These are phyloP conservation scores for Sclerotinia borealis DNA, from an alignment of 2,329 filamentous ascomycete species.

Conservation along the genomic window DNA sequence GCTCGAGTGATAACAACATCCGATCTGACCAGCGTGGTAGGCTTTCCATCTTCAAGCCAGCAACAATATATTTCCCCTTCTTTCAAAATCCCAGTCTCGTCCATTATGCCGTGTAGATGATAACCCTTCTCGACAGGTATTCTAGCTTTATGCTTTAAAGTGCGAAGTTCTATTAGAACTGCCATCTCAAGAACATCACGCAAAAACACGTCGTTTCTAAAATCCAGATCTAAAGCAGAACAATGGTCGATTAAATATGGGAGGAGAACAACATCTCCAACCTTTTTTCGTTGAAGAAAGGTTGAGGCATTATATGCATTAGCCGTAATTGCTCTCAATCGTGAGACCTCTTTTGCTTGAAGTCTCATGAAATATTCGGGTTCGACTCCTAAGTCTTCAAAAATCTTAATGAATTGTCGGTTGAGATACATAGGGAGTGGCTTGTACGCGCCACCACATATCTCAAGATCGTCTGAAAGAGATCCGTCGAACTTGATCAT, in stretches of 20 bases:
- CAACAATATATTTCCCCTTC: constrained; percentile 65
- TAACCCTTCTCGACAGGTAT: constrained; percentile 65
- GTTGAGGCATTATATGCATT: constrained; percentile 55
- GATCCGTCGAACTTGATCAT: constrained; percentile 72
- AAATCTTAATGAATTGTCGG: constrained; percentile 75
- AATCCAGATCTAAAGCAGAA: constrained; percentile 53
- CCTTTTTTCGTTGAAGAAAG: constrained; percentile 57
- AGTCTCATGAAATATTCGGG: constrained; percentile 54
- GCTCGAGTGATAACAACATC: constrained; percentile 62
- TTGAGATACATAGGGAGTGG: constrained; percentile 69
- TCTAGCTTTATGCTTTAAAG: constrained; percentile 71
- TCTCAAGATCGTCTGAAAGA: constrained; percentile 54
- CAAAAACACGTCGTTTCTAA: constrained; percentile 63
- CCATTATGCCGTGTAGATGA: constrained; percentile 79
- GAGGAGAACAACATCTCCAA: constrained; percentile 56
- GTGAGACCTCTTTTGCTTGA: constrained; percentile 56
- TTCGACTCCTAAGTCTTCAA: constrained; percentile 68
- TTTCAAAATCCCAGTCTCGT: constrained; percentile 64
- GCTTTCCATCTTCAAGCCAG: constrained; percentile 36
- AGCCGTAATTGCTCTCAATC: constrained; percentile 53
- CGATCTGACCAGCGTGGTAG: constrained; percentile 17
- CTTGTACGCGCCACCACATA: constrained; percentile 62
- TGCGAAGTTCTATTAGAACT: constrained; percentile 62
- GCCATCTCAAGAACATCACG: constrained; percentile 64
- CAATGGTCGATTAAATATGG: constrained; percentile 57